Evolutionary conservation across 768 basidiomycete species (phyloP), one percentile per base, ranked within the genome.

Genomic region (Pisolithus orientalis): DNA sequence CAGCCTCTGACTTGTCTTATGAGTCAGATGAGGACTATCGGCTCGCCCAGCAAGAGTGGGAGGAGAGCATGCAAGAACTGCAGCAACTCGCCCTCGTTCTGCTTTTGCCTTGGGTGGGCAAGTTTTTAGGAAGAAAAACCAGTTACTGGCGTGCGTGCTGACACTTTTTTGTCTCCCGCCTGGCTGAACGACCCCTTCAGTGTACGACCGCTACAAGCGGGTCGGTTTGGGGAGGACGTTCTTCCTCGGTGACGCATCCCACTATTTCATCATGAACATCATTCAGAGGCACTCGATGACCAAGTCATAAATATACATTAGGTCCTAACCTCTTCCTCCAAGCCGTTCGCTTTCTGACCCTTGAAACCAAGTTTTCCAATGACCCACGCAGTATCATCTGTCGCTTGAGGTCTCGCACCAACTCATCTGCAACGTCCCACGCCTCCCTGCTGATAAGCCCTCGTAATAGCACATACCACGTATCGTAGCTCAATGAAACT

Each of bases 1-100:
- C 79, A 40, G 54, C 52, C 29, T 57, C 79, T 8, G 65, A 72
- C 49, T 71, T 73, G 17, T 82, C 79, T 32, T 81, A 80, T 64
- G 82, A 83, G 65, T 64, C 59, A 28, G 80, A 83, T 57, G 87
- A 88, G 53, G 89, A 92, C 61, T 82, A 80, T 59, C 80, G 75
- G 39, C 73, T 86, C 44, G 87, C 89, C 2, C 88, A 94, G 68
- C 79, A 87, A 65, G 94, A 96, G 72, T 95, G 94, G 94, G 86
- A 93, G 61, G 94, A 96, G 68, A 90, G 87, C 62, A 62, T 95
- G 47, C 72, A 84, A 54, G 92, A 96, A 65, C 77, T 96, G 43
- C 84, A 88, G 64, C 80, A 91, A 64, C 79, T 95, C 17, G 69
- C 90, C 49, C 80, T 87, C 37, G 75, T 91, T 52, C 85, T 94